A percentile compares a stretch with the other conserved stretches of the same genome.
Evolutionary conservation across 768 basidiomycete genomes (phyloP).

Genomic region (Cubamyces sp.): DNA sequence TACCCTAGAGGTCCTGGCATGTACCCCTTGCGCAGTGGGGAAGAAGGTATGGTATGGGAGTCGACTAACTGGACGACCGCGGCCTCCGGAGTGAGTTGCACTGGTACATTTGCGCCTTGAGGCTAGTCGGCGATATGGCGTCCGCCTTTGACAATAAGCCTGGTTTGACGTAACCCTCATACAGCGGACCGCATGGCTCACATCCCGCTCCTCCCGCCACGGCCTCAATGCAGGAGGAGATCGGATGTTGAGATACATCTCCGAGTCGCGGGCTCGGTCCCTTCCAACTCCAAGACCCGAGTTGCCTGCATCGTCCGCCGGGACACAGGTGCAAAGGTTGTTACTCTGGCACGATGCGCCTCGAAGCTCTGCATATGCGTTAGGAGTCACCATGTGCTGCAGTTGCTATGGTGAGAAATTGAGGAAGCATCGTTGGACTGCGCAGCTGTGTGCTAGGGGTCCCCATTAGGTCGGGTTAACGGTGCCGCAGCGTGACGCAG

Average conservation of each 20-base stretch:
- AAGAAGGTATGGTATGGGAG: too few species aligned
- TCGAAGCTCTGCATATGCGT: neutral
- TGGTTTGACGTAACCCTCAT: constrained; percentile 15
- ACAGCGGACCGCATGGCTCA: neutral
- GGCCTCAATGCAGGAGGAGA: too few species aligned
- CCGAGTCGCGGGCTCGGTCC: too few species aligned
- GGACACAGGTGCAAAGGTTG: too few species aligned
- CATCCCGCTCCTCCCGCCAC: neutral
- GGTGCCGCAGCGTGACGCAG: too few species aligned
- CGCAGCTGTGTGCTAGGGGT: neutral
- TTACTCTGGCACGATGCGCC: neutral
- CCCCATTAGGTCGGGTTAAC: too few species aligned
- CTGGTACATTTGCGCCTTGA: too few species aligned
- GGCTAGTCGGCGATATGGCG: neutral
- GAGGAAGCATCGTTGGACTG: neutral
- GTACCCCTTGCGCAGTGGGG: neutral
- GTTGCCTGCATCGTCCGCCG: too few species aligned
- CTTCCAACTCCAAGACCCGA: too few species aligned
- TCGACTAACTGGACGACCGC: too few species aligned
- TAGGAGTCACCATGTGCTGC: neutral
- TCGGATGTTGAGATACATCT: too few species aligned
- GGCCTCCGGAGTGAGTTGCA: too few species aligned
- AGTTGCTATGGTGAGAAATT: constrained; percentile 12
- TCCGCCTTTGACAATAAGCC: neutral
- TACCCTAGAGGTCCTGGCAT: neutral